Conservation (phyloP, 129 eudicot genomes). For the Helichrysum umbraculigerum region DNA sequence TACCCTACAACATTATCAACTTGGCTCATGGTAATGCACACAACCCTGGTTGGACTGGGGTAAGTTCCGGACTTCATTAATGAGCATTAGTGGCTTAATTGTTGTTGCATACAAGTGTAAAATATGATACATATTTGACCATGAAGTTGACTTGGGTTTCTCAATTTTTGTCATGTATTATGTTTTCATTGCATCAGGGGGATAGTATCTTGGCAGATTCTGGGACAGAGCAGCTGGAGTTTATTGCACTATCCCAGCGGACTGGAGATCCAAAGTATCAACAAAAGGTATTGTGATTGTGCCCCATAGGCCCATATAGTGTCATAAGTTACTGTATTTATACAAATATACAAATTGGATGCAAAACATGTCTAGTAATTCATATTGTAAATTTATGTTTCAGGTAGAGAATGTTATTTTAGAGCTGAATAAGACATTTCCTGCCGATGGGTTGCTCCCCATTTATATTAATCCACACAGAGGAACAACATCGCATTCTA, state of each 20-base stretch:
- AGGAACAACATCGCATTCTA: slow-evolving; percentile 73
- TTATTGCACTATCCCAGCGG: slow-evolving; percentile 94
- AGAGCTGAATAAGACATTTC: slow-evolving; percentile 88
- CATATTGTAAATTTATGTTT: slow-evolving; percentile 17
- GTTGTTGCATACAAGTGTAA: not conserved
- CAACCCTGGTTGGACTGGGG: slow-evolving; percentile 99
- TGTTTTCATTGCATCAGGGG: slow-evolving; percentile 52
- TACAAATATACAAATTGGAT: not conserved
- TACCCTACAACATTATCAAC: slow-evolving; percentile 88
- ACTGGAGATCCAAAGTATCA: slow-evolving; percentile 95
- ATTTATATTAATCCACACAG: slow-evolving; percentile 81
- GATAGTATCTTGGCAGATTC: slow-evolving; percentile 96
- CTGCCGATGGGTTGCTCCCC: slow-evolving; percentile 91
- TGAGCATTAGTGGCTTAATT: not conserved
- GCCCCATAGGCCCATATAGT: slow-evolving; percentile 6
- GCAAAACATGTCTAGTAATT: not conserved
- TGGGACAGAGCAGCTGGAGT: slow-evolving; percentile 98
- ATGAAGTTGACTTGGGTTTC: slow-evolving; percentile 19
- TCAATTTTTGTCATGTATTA: not conserved
- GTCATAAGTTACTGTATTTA: not conserved
- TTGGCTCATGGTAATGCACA: slow-evolving; percentile 90
- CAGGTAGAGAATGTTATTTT: slow-evolving; percentile 89
- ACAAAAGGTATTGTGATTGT: slow-evolving; percentile 58
- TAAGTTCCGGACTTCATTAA: slow-evolving; percentile 41
- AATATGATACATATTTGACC: slow-evolving; percentile 15